These are phyloP conservation scores for Thermothielavioides terrestris DNA, from an alignment of 495 filamentous ascomycete species.

Conservation along the genomic window DNA sequence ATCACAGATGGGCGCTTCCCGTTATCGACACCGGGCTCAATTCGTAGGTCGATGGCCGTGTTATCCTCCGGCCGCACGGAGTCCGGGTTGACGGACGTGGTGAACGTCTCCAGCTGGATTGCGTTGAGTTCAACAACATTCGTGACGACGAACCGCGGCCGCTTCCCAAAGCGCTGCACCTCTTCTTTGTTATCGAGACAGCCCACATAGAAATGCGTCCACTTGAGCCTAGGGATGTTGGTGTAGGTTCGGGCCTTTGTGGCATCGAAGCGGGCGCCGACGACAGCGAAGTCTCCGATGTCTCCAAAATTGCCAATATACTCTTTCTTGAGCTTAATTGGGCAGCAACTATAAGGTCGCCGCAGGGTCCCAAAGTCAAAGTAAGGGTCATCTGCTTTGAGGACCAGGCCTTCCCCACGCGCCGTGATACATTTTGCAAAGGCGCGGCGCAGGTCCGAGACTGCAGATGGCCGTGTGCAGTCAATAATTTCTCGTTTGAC, in stretches of 20 bases:
- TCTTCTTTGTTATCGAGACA: constrained; percentile 66
- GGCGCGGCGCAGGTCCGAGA: constrained; percentile 44
- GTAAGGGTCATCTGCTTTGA: constrained; percentile 79
- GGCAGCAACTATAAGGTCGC: constrained; percentile 38
- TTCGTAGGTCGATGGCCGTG: constrained; percentile 21
- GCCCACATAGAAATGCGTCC: constrained; percentile 74
- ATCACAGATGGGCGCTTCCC: constrained; percentile 27
- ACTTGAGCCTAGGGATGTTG: constrained; percentile 44
- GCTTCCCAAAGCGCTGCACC: constrained; percentile 42
- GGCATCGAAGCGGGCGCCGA: constrained; percentile 61
- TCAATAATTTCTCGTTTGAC: constrained; percentile 54
- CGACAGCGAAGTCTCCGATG: constrained; percentile 68
- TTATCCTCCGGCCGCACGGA: constrained; percentile 24
- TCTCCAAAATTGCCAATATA: constrained; percentile 77
- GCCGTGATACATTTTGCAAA: constrained; percentile 59
- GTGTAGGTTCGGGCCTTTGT: constrained; percentile 45
- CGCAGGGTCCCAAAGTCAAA: constrained; percentile 45
- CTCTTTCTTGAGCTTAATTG: constrained; percentile 86
- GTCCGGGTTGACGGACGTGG: constrained; percentile 27
- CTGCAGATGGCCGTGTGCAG: constrained; percentile 43
- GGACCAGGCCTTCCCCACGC: constrained; percentile 64
- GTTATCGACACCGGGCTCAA: constrained; percentile 27
- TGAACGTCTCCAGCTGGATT: constrained; percentile 26
- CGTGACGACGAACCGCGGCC: constrained; percentile 57
- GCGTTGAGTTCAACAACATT: constrained; percentile 39